Evolutionary conservation across 495 filamentous ascomycete genomes (phyloP).

Genomic region (Tuber brumale): DNA sequence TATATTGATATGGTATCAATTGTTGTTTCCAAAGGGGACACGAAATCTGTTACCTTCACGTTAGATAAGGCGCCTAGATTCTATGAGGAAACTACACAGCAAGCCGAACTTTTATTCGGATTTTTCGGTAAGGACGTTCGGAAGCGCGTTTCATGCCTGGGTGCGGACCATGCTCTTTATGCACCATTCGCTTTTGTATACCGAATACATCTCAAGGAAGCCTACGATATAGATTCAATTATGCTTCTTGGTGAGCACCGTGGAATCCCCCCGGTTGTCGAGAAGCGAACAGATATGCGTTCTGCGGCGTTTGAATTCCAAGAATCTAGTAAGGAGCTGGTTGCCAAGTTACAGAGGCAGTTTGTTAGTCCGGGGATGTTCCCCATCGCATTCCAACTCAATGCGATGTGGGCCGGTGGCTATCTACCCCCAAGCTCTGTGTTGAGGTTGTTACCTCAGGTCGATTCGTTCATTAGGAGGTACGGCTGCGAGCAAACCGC

Average conservation of each 20-base stretch:
- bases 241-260: constrained; percentile 13
- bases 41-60: not conserved
- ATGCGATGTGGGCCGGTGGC: constrained; percentile 35
- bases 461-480: constrained; percentile 14
- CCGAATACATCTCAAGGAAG: constrained; percentile 20
- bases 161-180: constrained; percentile 26
- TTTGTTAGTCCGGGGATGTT: constrained; percentile 24
- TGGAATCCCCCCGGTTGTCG: constrained; percentile 30
- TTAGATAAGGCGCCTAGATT: not conserved
- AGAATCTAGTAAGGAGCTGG: constrained; percentile 23
- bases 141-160: constrained; percentile 26
- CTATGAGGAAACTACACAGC: not conserved
- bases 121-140: not conserved
- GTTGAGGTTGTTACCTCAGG: constrained; percentile 23
- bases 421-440: constrained; percentile 32
- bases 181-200: constrained; percentile 40
- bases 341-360: constrained; percentile 8
- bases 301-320: constrained; percentile 14
- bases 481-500: constrained; percentile 19
- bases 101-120: not conserved
- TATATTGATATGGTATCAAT: constrained; percentile 1
- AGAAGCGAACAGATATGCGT: constrained; percentile 10
- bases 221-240: constrained; percentile 9
- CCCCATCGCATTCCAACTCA: constrained; percentile 38
- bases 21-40: not conserved